Evolutionary conservation across 208 protist genomes (phyloP).

Genomic region (Trichomonas vaginalis): DNA sequence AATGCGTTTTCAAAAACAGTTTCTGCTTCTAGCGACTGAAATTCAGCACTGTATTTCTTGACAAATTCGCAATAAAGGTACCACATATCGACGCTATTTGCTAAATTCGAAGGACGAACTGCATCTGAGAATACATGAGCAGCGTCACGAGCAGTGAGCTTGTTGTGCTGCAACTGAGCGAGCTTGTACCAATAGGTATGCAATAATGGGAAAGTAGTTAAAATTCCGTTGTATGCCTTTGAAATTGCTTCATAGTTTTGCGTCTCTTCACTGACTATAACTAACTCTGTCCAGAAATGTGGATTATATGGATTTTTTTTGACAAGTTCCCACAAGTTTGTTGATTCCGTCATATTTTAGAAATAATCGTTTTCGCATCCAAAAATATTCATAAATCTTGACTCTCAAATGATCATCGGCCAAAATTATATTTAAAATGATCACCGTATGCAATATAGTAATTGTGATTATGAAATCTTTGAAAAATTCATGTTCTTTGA

Average conservation of each 20-base stretch:
- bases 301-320: conserved; percentile 1
- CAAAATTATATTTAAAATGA: too few species aligned
- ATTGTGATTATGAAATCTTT: too few species aligned
- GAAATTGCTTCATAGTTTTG: background rate
- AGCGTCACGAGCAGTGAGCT: background rate
- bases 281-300: background rate
- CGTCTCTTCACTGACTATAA: background rate
- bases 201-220: background rate
- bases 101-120: background rate
- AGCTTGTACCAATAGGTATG: background rate
- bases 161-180: background rate
- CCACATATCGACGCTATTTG: background rate
- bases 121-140: background rate
- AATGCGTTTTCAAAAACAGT: background rate
- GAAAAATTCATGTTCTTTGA: too few species aligned
- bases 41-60: background rate
- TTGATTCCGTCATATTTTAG: background rate
- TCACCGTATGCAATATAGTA: too few species aligned
- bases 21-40: background rate
- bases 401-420: too few species aligned
- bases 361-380: too few species aligned
- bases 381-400: too few species aligned
- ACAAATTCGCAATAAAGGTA: background rate
- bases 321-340: background rate
- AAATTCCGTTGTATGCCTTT: background rate